Conservation (phyloP, 2,329 filamentous ascomycete species). For the Plectosphaerella sp. region DNA sequence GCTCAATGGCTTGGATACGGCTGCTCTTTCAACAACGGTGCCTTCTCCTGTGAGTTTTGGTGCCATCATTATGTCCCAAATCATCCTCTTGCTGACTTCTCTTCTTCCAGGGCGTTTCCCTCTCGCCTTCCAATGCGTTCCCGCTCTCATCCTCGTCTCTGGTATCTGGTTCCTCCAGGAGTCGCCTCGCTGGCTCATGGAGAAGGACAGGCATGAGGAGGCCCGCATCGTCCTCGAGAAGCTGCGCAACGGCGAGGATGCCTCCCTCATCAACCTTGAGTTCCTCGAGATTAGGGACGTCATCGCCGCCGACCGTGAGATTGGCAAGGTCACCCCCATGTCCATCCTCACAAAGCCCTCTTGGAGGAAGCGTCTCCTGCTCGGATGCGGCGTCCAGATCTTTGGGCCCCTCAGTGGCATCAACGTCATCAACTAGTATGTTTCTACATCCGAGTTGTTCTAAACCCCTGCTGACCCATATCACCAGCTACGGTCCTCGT, state of each 20-base stretch:
- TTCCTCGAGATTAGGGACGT: slow-evolving; percentile 33
- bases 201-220: slow-evolving; percentile 27
- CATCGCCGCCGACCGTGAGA: slow-evolving; percentile 27
- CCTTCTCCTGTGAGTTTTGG: slow-evolving; percentile 20
- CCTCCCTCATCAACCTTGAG: slow-evolving; percentile 31
- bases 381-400: slow-evolving; percentile 42
- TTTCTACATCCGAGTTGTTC: not conserved
- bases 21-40: slow-evolving; percentile 17
- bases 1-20: slow-evolving; percentile 29
- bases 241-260: slow-evolving; percentile 21
- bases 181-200: slow-evolving; percentile 22
- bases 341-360: slow-evolving; percentile 35
- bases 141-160: slow-evolving; percentile 14
- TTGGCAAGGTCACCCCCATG: slow-evolving; percentile 30
- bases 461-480: slow-evolving; percentile 3
- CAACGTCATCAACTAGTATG: slow-evolving; percentile 18
- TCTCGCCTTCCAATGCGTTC: slow-evolving; percentile 21
- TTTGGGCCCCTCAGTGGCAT: slow-evolving; percentile 43
- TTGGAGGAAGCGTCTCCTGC: slow-evolving; percentile 39
- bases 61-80: not conserved
- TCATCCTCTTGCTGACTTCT: slow-evolving; percentile 1
- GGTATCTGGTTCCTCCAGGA: slow-evolving; percentile 20
- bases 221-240: slow-evolving; percentile 28
- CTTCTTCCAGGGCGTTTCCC: slow-evolving; percentile 22
- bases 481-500: slow-evolving; percentile 18